Evolutionary conservation across 2,329 filamentous ascomycete species (phyloP).

Genomic region (Chrysoporthe cubensis): DNA sequence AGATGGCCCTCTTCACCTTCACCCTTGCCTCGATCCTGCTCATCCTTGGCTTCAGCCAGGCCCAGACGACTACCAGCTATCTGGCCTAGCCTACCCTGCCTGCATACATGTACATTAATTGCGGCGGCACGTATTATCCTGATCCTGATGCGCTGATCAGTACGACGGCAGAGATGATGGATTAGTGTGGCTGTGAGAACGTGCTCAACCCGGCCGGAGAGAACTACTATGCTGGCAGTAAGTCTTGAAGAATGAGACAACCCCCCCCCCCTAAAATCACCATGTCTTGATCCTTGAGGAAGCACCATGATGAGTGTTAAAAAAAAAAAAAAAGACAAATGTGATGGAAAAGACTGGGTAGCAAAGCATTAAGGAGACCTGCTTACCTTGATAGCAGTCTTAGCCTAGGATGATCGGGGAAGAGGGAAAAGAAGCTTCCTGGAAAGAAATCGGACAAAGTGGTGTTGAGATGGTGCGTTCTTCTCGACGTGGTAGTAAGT

Average conservation of each 20-base stretch:
- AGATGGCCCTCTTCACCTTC: background rate
- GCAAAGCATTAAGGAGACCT: background rate
- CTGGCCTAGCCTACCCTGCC: background rate
- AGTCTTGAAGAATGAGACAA: background rate
- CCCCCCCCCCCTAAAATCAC: too few relatives aligned
- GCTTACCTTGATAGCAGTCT: background rate
- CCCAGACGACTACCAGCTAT: background rate
- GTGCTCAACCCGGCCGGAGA: background rate
- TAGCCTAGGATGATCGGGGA: too few relatives aligned
- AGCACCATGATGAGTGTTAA: too few relatives aligned
- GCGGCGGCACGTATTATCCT: background rate
- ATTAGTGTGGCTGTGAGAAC: conserved; percentile 12
- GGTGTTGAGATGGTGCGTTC: background rate
- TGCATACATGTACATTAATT: background rate
- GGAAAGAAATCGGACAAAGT: too few relatives aligned
- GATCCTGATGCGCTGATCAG: background rate
- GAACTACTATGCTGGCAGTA: background rate
- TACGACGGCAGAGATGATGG: conserved; percentile 11
- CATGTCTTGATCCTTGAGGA: background rate
- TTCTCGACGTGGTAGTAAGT: background rate
- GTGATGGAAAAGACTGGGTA: too few relatives aligned
- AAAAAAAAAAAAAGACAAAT: too few relatives aligned
- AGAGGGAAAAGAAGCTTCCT: too few relatives aligned
- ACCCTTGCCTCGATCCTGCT: background rate
- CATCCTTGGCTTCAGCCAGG: background rate